Evolutionary conservation across 345 rosid species (phyloP), one percentile per base, ranked within the genome.

Genomic region (Cardamine resedifolia): DNA sequence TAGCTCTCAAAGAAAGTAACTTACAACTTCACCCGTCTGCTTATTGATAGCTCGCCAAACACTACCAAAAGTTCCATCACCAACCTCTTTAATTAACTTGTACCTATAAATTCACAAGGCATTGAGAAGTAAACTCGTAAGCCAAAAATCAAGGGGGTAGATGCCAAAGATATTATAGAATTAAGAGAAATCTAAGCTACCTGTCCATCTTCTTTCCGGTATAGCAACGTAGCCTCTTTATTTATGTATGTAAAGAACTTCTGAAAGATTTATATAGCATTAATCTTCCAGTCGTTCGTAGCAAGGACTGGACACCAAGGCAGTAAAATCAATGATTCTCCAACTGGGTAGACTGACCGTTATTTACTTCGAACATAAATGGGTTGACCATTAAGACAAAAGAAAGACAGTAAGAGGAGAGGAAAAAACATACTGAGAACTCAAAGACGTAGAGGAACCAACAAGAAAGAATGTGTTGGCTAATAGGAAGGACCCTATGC

Each of bases 51-150:
- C 99, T 72, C 87, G 87, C 96, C 98, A 88, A 24, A 95, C 99
- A 79, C 76, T 88, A 65, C 98, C 99, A 84, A 92, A 95, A 14
- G 99, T 86, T 74, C 99, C 99, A 83, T 88, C 94, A 67, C 99
- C 99, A 77, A 91, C 92, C 83, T 92, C 97, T 84, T 90, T 91
- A 49, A 90, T 85, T 81, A 95, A 83, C 85, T 86, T 88, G 88
- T 91, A 95, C 84, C 99, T 95, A 47, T 12, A n/a, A 43, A 41
- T 10, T 23, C 61, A 53, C 4, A 70, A 59, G 41, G 49, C 34
- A 30, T 15, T 10, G 36, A 67, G 19, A 55, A 53, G 11, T 4
- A 66, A 77, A 52, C 39, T 15, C 9, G 10, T 63, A 69, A 52
- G 44, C 45, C 5, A 58, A 15, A 43, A 15, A 26, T 34, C 1